Percentiles rank a stretch among this genome's conserved stretches.
Evolutionary conservation across 2,329 filamentous ascomycete genomes (phyloP).

Genomic region (Trichoderma koningiopsis): DNA sequence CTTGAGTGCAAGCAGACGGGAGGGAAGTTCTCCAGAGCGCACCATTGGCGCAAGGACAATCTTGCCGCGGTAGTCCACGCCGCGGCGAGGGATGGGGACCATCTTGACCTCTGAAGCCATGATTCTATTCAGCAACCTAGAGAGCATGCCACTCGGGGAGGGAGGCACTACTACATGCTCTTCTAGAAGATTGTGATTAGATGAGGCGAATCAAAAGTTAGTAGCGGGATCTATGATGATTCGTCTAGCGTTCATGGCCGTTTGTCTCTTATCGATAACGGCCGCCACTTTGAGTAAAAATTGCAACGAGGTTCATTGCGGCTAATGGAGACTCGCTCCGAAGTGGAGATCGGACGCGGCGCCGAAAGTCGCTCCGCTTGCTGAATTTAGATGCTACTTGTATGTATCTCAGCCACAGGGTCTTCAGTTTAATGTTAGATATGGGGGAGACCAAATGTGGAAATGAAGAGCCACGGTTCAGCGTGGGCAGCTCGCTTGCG

Average conservation of each 20-base stretch:
- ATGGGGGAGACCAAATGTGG: background rate
- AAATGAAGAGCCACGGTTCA: background rate
- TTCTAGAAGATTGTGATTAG: background rate
- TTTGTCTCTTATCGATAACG: constrained; percentile 26
- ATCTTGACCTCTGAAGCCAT: constrained; percentile 64
- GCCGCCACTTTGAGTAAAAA: no score
- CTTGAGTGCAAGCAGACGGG: constrained; percentile 82
- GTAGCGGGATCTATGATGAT: constrained; percentile 22
- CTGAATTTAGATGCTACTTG: background rate
- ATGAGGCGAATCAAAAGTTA: background rate
- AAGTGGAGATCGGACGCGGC: constrained; percentile 21
- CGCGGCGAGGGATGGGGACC: constrained; percentile 82
- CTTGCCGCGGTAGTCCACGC: constrained; percentile 92
- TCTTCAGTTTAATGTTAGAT: background rate
- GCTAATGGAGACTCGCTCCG: constrained; percentile 4
- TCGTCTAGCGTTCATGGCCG: constrained; percentile 11
- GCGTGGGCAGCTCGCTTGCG: background rate
- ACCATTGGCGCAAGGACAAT: constrained; percentile 97
- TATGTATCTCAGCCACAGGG: background rate
- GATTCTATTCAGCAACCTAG: constrained; percentile 46
- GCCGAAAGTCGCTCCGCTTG: constrained; percentile 3
- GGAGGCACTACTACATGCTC: constrained; percentile 28
- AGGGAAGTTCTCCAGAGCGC: constrained; percentile 92
- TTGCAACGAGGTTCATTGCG: no score
- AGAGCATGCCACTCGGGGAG: constrained; percentile 36